Base-by-base conservation (phyloP, 371 early-diverging fungal species). In the Capniomyces stellatus region DNA sequence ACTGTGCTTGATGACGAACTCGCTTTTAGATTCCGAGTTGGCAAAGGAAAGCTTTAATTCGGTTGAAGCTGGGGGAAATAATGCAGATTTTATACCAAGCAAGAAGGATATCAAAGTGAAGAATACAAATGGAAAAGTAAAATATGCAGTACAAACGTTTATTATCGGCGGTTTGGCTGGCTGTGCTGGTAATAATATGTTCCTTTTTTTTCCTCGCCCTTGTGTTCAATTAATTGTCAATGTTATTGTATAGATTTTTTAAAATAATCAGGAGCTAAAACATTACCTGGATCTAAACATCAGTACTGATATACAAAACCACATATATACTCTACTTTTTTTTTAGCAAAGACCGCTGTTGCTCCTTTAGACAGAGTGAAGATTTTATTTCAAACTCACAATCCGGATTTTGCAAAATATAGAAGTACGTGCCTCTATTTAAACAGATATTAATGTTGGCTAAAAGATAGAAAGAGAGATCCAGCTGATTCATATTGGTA, bases 331-430 rank as follows among this genome's bases (percentile, higher is more conserved):
- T 43, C 2, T 41, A 2, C 6, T 31, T 30, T 2, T 1, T 1
- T 10, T 3, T 29, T 66, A 68, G 93, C 93, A n/a, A 94, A 97
- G 60, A 88, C 92, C 1, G 75, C 75, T 0, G 83, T 94, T 51
- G 98, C 96, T 12, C 98, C 98, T 3, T 64, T 97, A 58, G 98
- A 97, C 66, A 77, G 98, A 56, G 93, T 97, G 51, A 97, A 97
- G 75, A 97, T 97, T 25, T 72, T 95, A 31, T 97, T 97, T 62
- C 98, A 97, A 70, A 79, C 93, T 22, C 79, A 76, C 62, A 88
- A 90, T 56, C 89, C 92, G 4, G 68, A 77, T 18, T 94, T 79
- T 67, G 79, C 79, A 41, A 77, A 79, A 64, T 87, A 90, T 48
- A 50, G 72, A 78, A 92, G 94, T 8, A 78, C 83, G n/a, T 48